Conservation (phyloP, 768 basidiomycete genomes). For the Rhodotorula graminis region DNA sequence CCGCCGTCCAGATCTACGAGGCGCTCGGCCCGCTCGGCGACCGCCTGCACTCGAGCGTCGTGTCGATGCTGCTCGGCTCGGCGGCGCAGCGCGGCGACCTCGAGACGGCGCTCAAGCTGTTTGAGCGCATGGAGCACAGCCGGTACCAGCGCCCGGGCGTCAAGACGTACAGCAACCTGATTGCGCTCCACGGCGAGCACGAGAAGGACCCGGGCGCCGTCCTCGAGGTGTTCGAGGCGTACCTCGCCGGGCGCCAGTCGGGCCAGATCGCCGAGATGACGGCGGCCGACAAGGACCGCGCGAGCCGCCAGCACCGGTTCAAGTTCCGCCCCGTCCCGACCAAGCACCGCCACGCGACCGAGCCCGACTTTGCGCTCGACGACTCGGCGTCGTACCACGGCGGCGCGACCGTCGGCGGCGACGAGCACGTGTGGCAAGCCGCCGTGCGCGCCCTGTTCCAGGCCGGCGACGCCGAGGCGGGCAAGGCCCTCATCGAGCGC, state of each 20-base stretch:
- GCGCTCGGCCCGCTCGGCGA: conserved; percentile 33
- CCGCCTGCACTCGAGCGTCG: background rate
- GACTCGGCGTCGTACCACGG: conserved; percentile 38
- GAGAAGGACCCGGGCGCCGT: conserved; percentile 34
- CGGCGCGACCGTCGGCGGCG: conserved; percentile 57
- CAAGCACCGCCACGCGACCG: conserved; percentile 21
- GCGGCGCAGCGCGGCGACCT: conserved; percentile 19
- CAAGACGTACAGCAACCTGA: conserved; percentile 3
- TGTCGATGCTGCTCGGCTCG: conserved; percentile 1
- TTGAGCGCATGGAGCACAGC: conserved; percentile 29
- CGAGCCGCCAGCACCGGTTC: too few species aligned
- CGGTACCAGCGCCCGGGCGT: background rate
- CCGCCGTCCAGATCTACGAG: conserved; percentile 30
- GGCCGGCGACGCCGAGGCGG: conserved; percentile 44
- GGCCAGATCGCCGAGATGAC: background rate
- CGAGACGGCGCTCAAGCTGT: conserved; percentile 36
- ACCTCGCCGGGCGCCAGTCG: conserved; percentile 10
- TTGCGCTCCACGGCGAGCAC: conserved; percentile 21
- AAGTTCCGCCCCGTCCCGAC: background rate
- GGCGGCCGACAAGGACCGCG: too few species aligned
- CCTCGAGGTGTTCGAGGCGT: conserved; percentile 28
- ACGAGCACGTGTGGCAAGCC: conserved; percentile 56
- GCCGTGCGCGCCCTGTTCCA: conserved; percentile 60
- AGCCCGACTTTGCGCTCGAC: conserved; percentile 39
- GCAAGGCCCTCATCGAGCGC: conserved; percentile 36